phyloP scores from a whole-genome alignment of 2,329 filamentous ascomycete species.

The Colletotrichum sansevieriae region DNA sequence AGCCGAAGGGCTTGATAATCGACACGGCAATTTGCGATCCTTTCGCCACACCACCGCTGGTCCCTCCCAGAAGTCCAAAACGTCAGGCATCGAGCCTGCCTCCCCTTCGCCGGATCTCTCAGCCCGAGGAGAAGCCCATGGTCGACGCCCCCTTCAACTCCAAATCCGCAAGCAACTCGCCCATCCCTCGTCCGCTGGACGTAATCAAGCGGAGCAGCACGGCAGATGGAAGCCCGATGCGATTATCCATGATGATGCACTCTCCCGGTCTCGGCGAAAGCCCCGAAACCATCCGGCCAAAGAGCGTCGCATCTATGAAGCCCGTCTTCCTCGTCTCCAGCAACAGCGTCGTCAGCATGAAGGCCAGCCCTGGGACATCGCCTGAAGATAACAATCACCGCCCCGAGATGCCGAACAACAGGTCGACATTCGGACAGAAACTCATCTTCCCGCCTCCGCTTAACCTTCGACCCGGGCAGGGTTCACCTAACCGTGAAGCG shows the following conservation, averaged over 20 bases:
- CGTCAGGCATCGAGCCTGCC: slow-evolving; percentile 20
- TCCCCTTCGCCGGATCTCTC: slow-evolving; percentile 4
- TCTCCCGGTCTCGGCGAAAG: slow-evolving; percentile 3
- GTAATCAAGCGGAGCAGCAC: slow-evolving; percentile 9
- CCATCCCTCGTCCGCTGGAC: slow-evolving; percentile 22
- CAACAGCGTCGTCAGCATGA: slow-evolving; percentile 38
- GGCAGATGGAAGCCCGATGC: neutral
- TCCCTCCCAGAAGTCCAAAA: slow-evolving; percentile 29
- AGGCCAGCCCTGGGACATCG: slow-evolving; percentile 36
- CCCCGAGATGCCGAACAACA: slow-evolving; percentile 20
- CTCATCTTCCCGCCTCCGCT: slow-evolving; percentile 38
- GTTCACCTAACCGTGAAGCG: slow-evolving; percentile 7
- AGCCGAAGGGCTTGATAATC: slow-evolving; percentile 25
- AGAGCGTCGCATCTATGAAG: slow-evolving; percentile 42
- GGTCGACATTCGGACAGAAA: slow-evolving; percentile 30
- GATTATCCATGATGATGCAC: slow-evolving; percentile 26
- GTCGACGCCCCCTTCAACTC: slow-evolving; percentile 11
- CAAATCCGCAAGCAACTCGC: slow-evolving; percentile 31
- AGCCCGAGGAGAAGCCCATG: neutral
- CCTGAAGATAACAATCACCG: slow-evolving; percentile 35
- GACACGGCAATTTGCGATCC: slow-evolving; percentile 41
- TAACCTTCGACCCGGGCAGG: slow-evolving; percentile 21
- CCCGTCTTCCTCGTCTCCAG: slow-evolving; percentile 37
- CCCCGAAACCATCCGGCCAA: slow-evolving; percentile 30
- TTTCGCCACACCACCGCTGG: slow-evolving; percentile 26